phyloP scores from a whole-genome alignment of 768 basidiomycete genomes.

The Pulveroboletus sp. region DNA sequence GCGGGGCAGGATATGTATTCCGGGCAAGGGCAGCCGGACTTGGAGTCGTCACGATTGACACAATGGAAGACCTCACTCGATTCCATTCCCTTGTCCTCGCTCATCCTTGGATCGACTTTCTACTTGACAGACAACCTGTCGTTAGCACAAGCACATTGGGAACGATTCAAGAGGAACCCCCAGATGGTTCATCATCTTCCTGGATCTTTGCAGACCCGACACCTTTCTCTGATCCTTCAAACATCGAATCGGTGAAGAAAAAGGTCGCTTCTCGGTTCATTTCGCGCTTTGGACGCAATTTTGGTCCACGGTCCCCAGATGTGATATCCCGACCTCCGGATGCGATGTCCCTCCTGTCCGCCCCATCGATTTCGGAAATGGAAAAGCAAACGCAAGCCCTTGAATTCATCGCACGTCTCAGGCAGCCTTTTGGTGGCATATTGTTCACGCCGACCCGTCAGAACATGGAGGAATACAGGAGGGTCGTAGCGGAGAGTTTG shows the following conservation, averaged over 20 bases:
- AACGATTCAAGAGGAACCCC: too few relatives aligned
- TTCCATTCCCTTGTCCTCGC: neutral
- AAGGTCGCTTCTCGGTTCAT: neutral
- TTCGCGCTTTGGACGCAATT: neutral
- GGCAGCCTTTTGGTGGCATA: too few relatives aligned
- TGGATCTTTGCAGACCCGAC: too few relatives aligned
- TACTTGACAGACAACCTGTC: neutral
- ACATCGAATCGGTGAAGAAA: too few relatives aligned
- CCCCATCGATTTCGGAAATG: too few relatives aligned
- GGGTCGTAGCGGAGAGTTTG: slow-evolving; percentile 3
- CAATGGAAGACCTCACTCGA: slow-evolving; percentile 3
- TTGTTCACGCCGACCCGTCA: neutral
- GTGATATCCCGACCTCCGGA: too few relatives aligned
- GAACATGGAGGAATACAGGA: slow-evolving; percentile 3
- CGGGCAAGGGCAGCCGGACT: neutral
- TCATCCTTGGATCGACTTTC: slow-evolving; percentile 9
- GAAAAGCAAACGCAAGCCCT: too few relatives aligned
- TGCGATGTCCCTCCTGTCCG: too few relatives aligned
- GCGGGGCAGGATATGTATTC: neutral
- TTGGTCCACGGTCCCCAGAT: too few relatives aligned
- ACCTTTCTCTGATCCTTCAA: too few relatives aligned
- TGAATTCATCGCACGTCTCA: too few relatives aligned
- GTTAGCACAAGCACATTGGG: neutral
- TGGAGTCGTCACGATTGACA: slow-evolving; percentile 7
- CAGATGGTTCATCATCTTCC: too few relatives aligned